Base-by-base conservation (phyloP, 2,329 filamentous ascomycete species). In the Calonectria hawksworthii region DNA sequence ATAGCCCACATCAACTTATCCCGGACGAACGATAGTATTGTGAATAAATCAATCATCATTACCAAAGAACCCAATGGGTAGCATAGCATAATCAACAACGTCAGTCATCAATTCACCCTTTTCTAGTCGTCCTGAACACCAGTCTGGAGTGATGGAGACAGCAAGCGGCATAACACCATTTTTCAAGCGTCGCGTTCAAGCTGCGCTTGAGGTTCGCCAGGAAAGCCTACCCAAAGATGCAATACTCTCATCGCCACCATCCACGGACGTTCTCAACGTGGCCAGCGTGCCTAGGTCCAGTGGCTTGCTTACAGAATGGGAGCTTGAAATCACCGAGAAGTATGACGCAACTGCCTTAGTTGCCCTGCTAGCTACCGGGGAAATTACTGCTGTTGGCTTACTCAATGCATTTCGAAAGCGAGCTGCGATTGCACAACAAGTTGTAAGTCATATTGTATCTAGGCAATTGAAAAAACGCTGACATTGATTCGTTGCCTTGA, bases 391-490 rank as follows among this genome's bases (percentile, higher is more conserved):
- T 5, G 30, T 65, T 11, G 23, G 23, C 13, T 10, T 71, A 11
- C 34, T 44, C 28, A 32, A 3, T 13, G 68, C 68, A 7, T 65
- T 66, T 54, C 34, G 68, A 11, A 71, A 71, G 50, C 34, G 68
- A 21, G 68, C 68, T 23, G 34, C 68, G 0, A 71, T 71, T 23
- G 68, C 68, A 13, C 68, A 71, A 18, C 68, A 71, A 26, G n/a
- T 47, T 13, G 68, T 71, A 54, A 26, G 41, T 36, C 21, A n/a
- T n/a, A n/a, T n/a, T n/a, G n/a, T n/a, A n/a, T n/a, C n/a, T n/a
- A n/a, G n/a, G n/a, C n/a, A n/a, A n/a, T n/a, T n/a, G n/a, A n/a
- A n/a, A n/a, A n/a, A n/a, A n/a, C 13, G 13, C 61, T 65, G 21
- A 16, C 34, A 28, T 21, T 13, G n/a, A 7, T 44, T 16, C 21